Evolutionary conservation across 495 filamentous ascomycete genomes (phyloP), one percentile per base, ranked within the genome.

Genomic region (Hyphodiscus hymeniophilus): DNA sequence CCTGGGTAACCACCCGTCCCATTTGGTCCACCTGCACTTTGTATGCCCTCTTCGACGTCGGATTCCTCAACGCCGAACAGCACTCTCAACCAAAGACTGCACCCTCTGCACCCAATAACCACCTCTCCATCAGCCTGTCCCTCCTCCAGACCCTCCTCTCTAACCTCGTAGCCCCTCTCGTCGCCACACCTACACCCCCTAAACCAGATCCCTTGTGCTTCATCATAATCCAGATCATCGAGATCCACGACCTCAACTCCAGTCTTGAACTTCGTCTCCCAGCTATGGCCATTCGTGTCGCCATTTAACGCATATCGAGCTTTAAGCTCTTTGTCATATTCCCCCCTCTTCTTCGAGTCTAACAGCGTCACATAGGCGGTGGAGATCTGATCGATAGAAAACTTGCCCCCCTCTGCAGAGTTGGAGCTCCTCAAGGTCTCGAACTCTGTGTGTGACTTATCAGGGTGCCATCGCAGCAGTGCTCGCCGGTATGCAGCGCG

Each of bases 171-270:
- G 0, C 85, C 89, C 17, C 70, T 70, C 36, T 73, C 71, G 65
- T 89, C 86, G 15, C 89, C 89, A 67, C 89, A 95, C 36, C 89
- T 77, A 65, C 89, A 95, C 7, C 68, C 51, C 24, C 79, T 75
- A 57, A 75, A 84, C 84, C 85, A 94, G 18, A 60, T 54, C 2
- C 44, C 50, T 20, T 63, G 39, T 3, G 61, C 58, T 21, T 79
- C 74, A 45, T 84, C 76, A 50, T 66, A 80, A 1, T 53, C 63
- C 23, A 94, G 62, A 54, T 89, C 87, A 59, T 92, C 89, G 18
- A 95, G 66, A 67, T 95, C 89, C n/a, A 92, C 73, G 1, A 75
- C 75, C 61, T 94, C 87, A 24, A 89, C 62, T 2, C 85, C 87
- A 0, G 82, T 83, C 48, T 78, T 79, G 59, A 80, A 80, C 1